phyloP scores from a whole-genome alignment of 805 yeast genomes.

The Metschnikowia baotianmanensis region DNA sequence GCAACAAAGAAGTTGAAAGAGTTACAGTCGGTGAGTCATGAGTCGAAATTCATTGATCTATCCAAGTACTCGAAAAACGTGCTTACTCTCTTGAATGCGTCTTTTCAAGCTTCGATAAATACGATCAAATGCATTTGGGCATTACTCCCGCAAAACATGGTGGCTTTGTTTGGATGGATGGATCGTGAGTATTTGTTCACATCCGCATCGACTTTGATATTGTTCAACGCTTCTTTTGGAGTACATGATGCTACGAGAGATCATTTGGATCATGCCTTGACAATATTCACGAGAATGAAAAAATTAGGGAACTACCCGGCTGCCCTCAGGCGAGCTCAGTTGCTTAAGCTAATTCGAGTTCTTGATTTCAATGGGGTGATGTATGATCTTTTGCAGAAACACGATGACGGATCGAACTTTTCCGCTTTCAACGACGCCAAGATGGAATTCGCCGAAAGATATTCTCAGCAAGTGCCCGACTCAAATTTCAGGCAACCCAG shows the following conservation, averaged over 20 bases:
- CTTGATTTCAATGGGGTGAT: constrained; percentile 68
- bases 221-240: constrained; percentile 79
- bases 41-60: constrained; percentile 58
- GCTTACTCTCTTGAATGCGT: constrained; percentile 66
- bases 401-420: constrained; percentile 44
- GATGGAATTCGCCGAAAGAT: constrained; percentile 13
- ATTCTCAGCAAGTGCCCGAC: constrained; percentile 2
- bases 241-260: constrained; percentile 72
- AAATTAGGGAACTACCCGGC: constrained; percentile 80
- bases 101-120: constrained; percentile 78
- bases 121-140: constrained; percentile 75
- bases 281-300: constrained; percentile 70
- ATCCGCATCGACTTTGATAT: constrained; percentile 67
- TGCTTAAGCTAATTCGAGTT: constrained; percentile 60
- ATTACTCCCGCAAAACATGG: constrained; percentile 70
- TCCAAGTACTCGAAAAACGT: constrained; percentile 66
- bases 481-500: constrained; percentile 13
- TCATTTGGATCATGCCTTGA: constrained; percentile 70
- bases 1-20: constrained; percentile 63
- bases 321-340: constrained; percentile 67
- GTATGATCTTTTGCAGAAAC: constrained; percentile 54
- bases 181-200: constrained; percentile 80
- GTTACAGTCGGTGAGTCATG: constrained; percentile 35
- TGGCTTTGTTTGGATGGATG: constrained; percentile 86
- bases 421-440: constrained; percentile 5